Evolutionary conservation across 192 early-diverging fungal genomes (phyloP), one percentile per base, ranked within the genome.

Genomic region (Coemansia sp.): DNA sequence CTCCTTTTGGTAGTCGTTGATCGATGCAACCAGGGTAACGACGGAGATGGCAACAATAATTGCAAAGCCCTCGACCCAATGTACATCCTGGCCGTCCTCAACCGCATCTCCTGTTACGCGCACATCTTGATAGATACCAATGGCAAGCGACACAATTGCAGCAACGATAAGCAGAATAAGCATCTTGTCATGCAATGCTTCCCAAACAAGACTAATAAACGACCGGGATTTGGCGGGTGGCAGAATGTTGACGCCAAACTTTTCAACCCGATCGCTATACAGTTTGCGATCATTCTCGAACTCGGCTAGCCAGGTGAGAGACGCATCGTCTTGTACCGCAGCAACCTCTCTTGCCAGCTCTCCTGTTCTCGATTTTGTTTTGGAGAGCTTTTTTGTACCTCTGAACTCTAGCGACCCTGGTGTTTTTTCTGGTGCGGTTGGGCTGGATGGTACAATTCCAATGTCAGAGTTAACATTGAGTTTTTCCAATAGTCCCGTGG

Each of bases 1-100:
- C 73, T 93, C 92, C 79, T 95, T 95, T 62, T 93, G 91, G 55
- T 83, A 93, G 76, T 95, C 92, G 62, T 95, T 95, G 62, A 93
- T 71, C 62, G 89, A 89, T 9, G 90, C 89, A 36, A 91, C 90
- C 12, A 89, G 63, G 11, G 93, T 86, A 8, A 94, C 92, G n/a
- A 94, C 88, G 8, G 89, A 45, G 45, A 94, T 86, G 19, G 93
- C 92, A 0, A 90, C 86, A 57, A 95, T 84, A 56, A 93, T 95
- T 8, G 91, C 91, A 37, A 92, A 90, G 22, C 93, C 93, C 65
- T 93, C 93, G 19, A 95, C 90, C 93, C 93, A 95, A 51, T 90
- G 85, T 37, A 92, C 85, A 22, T 81, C 47, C 39, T 86, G 73
- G 37, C 59, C 66, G 43, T 86, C 71, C 45, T 82, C 76, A 54